Conservation (phyloP, 1,139 yeast species). For the Suhomyces kunorum region DNA sequence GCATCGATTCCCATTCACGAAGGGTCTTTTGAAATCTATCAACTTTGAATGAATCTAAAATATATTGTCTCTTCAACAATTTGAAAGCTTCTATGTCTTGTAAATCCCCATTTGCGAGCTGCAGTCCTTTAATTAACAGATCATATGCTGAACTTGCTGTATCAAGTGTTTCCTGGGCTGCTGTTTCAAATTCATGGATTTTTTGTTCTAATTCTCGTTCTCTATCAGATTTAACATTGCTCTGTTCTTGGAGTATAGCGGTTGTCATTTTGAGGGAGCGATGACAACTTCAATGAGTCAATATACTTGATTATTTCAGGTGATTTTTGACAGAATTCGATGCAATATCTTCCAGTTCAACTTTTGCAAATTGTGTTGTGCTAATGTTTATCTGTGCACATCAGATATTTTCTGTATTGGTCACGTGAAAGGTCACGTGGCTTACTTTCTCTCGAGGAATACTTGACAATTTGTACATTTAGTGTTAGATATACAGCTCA, state of each 20-base stretch:
- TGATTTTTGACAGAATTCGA: no score
- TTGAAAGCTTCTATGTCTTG: slow-evolving; percentile 7
- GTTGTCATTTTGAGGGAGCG: not conserved
- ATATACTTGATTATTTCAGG: not conserved
- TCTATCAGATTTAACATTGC: not conserved
- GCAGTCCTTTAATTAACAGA: slow-evolving; percentile 10
- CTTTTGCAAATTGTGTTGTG: no score
- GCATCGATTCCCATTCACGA: slow-evolving; percentile 33
- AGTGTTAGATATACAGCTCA: no score
- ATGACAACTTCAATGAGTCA: not conserved
- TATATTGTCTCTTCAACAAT: slow-evolving; percentile 23
- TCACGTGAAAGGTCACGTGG: no score
- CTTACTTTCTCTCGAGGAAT: no score
- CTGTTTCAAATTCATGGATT: slow-evolving; percentile 4
- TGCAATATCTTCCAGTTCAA: no score
- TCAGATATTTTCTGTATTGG: no score
- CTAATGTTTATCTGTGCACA: no score
- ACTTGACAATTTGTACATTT: no score
- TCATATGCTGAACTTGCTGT: slow-evolving; percentile 14
- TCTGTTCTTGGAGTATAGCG: no score
- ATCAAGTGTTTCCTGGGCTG: slow-evolving; percentile 8
- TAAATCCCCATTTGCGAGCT: slow-evolving; percentile 2
- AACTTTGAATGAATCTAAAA: slow-evolving; percentile 39
- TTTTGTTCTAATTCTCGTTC: slow-evolving; percentile 1
- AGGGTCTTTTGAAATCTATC: slow-evolving; percentile 34